phyloP scores from a whole-genome alignment of 1,284 basidiomycete species.

The Melampsora abietis-canadensis region DNA sequence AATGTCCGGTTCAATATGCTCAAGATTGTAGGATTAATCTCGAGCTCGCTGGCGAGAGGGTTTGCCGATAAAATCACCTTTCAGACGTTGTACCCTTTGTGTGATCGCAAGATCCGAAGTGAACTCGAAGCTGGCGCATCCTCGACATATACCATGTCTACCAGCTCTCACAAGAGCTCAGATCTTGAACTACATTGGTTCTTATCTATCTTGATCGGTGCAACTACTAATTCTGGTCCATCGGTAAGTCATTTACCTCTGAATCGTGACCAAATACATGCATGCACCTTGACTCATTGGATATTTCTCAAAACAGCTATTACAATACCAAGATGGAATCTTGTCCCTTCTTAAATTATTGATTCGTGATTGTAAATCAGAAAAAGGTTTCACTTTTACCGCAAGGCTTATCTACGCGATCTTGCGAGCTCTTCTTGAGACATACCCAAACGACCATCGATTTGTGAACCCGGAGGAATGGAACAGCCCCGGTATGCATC shows the following conservation, averaged over 20 bases:
- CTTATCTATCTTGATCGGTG: conserved; percentile 16
- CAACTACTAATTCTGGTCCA: conserved; percentile 65
- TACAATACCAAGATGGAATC: conserved; percentile 68
- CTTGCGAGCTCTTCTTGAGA: conserved; percentile 69
- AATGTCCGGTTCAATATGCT: conserved; percentile 74
- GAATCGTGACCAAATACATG: background rate
- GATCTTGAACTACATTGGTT: conserved; percentile 93
- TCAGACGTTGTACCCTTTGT: conserved; percentile 74
- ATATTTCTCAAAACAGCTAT: conserved; percentile 57
- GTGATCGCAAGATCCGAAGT: conserved; percentile 72
- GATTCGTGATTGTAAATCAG: conserved; percentile 75
- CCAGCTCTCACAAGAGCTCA: conserved; percentile 73
- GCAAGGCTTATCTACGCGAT: conserved; percentile 76
- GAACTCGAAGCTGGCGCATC: conserved; percentile 90
- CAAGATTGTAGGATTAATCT: conserved; percentile 80
- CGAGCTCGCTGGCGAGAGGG: conserved; percentile 73
- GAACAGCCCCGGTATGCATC: conserved; percentile 64
- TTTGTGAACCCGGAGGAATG: conserved; percentile 82
- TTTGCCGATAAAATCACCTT: conserved; percentile 63
- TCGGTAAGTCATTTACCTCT: conserved; percentile 55
- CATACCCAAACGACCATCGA: conserved; percentile 76
- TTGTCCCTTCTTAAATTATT: conserved; percentile 68
- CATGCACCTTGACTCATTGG: conserved; percentile 9
- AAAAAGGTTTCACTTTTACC: conserved; percentile 80
- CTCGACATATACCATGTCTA: conserved; percentile 82